A percentile compares a stretch with the other conserved stretches of the same genome.
phyloP scores from a whole-genome alignment of 192 early-diverging fungal species.

The Backusella luteola region DNA sequence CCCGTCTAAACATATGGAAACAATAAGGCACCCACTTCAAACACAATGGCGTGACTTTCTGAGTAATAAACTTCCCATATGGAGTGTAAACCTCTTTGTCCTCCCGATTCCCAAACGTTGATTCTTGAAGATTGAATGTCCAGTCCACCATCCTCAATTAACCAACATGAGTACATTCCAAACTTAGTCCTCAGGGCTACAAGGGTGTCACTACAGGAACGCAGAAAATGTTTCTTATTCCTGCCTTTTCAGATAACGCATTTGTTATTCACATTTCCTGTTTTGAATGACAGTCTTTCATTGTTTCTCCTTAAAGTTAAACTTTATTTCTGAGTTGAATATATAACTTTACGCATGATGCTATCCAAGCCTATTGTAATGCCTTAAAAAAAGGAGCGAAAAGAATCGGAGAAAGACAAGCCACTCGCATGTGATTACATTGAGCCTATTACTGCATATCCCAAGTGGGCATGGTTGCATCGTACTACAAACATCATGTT shows the following conservation, averaged over 20 bases:
- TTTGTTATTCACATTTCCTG: too few relatives aligned
- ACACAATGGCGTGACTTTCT: slow-evolving; percentile 90
- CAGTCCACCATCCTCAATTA: slow-evolving; percentile 49
- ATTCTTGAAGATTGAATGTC: slow-evolving; percentile 64
- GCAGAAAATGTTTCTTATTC: slow-evolving; percentile 79
- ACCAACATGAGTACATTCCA: slow-evolving; percentile 6
- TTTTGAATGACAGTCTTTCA: background rate
- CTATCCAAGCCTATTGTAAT: background rate
- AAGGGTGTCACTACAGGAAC: slow-evolving; percentile 70
- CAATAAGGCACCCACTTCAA: slow-evolving; percentile 84
- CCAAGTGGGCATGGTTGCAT: background rate
- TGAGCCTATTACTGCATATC: background rate
- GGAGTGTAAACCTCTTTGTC: slow-evolving; percentile 79
- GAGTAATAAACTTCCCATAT: slow-evolving; percentile 94
- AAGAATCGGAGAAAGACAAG: background rate
- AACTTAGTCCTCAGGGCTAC: slow-evolving; percentile 81
- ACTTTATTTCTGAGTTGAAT: slow-evolving; percentile 78
- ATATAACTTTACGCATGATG: slow-evolving; percentile 87
- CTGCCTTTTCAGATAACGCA: slow-evolving; percentile 49
- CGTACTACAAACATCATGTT: background rate
- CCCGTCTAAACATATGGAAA: slow-evolving; percentile 77
- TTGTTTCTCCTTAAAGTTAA: slow-evolving; percentile 83
- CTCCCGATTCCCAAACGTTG: slow-evolving; percentile 95
- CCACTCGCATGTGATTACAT: background rate
- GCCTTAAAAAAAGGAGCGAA: background rate